Conservation (phyloP, 2,329 filamentous ascomycete species). For the Ophiostoma sp. region DNA sequence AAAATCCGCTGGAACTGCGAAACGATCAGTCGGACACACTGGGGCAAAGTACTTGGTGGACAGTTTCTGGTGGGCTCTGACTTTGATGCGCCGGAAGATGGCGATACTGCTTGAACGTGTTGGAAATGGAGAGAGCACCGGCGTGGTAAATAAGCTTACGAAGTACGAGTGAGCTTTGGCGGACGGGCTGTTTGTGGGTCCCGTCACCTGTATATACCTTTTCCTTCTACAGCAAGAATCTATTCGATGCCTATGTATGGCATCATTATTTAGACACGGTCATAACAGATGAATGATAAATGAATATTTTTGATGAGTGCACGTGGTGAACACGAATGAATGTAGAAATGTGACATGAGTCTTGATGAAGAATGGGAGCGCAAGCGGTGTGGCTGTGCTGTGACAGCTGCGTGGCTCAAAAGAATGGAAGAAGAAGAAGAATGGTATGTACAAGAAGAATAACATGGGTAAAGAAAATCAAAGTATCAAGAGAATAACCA, state of each 20-base stretch:
- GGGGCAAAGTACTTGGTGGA: not conserved
- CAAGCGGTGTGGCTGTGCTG: not conserved
- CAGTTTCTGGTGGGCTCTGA: not conserved
- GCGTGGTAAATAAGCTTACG: too few species aligned
- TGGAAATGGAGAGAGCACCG: too few species aligned
- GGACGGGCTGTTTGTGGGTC: too few species aligned
- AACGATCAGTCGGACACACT: not conserved
- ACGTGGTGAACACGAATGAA: not conserved
- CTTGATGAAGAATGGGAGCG: not conserved
- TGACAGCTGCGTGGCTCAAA: not conserved
- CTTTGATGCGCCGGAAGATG: not conserved
- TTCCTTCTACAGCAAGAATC: too few species aligned
- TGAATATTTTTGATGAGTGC: not conserved
- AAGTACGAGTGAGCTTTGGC: too few species aligned
- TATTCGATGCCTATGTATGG: not conserved
- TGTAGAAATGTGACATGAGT: not conserved
- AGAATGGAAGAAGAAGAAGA: not conserved
- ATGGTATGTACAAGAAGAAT: constrained; percentile 7
- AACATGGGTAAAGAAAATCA: not conserved
- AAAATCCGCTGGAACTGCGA: constrained; percentile 1
- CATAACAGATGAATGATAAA: not conserved
- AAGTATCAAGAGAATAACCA: not conserved
- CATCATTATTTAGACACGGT: too few species aligned
- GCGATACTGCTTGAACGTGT: too few species aligned
- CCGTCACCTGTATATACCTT: too few species aligned